Conservation (phyloP, 257 asterid species). For the Solanum boliviense region DNA sequence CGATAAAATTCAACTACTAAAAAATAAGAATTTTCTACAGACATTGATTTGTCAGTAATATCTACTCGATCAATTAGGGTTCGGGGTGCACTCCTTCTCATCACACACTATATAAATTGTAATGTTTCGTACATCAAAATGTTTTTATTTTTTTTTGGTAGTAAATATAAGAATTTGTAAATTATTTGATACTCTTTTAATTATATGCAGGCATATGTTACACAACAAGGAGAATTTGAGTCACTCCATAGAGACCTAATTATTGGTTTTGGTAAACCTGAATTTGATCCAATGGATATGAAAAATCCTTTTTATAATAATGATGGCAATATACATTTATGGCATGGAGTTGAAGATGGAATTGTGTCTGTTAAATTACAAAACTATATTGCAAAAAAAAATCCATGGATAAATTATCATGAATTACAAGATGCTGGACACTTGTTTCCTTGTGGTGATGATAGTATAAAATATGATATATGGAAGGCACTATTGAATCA, state of each 20-base stretch:
- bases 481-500: constrained; percentile 10
- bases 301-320: constrained; percentile 30
- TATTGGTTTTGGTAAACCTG: constrained; percentile 58
- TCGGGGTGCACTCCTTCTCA: neutral
- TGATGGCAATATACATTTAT: constrained; percentile 50
- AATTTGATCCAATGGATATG: constrained; percentile 59
- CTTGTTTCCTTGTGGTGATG: constrained; percentile 10
- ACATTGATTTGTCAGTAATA: neutral
- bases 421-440: constrained; percentile 26
- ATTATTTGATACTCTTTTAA: neutral
- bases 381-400: constrained; percentile 38
- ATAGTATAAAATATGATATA: constrained; percentile 16
- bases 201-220: constrained; percentile 30
- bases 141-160: rapidly evolving
- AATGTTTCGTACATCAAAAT: neutral
- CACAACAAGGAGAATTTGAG: constrained; percentile 58
- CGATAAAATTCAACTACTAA: neutral
- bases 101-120: neutral
- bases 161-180: neutral
- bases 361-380: constrained; percentile 58
- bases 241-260: constrained; percentile 55
- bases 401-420: constrained; percentile 53
- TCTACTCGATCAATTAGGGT: neutral
- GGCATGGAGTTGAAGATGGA: constrained; percentile 75
- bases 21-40: neutral